A percentile compares a stretch with the other conserved stretches of the same genome.
Evolutionary conservation across 441 rosid species (phyloP).

Genomic region (Flueggea neowawraea): DNA sequence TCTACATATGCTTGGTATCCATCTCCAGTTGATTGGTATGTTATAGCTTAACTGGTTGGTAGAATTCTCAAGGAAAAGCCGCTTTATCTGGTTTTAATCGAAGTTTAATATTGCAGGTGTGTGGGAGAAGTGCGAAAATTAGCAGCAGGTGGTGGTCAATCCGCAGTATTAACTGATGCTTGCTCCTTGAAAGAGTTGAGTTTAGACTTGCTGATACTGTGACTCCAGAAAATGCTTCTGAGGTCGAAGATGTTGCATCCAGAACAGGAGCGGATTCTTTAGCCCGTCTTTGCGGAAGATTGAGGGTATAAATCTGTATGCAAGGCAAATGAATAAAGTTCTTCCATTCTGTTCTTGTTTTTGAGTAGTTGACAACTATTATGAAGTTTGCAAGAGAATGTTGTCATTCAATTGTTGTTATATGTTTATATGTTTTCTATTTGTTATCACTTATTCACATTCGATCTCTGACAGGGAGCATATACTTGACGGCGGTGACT

Average conservation of each 20-base stretch:
- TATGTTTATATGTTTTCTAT: background rate
- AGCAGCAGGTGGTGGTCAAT: conserved; percentile 98
- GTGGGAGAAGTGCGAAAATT: conserved; percentile 89
- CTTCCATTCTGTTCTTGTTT: background rate
- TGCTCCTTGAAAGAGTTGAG: conserved; percentile 92
- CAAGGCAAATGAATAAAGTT: background rate
- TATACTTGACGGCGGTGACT: conserved; percentile 36
- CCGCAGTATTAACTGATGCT: conserved; percentile 92
- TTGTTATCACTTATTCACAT: background rate
- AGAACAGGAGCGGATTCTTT: conserved; percentile 87
- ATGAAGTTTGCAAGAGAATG: background rate
- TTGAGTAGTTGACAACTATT: background rate
- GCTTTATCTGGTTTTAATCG: conserved; percentile 8
- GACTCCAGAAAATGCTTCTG: conserved; percentile 62
- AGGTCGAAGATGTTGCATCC: conserved; percentile 76
- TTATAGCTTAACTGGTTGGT: conserved; percentile 8
- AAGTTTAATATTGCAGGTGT: conserved; percentile 47
- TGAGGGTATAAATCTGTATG: conserved; percentile 42
- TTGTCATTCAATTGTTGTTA: background rate
- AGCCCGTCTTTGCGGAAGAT: conserved; percentile 88
- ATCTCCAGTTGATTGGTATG: conserved; percentile 95
- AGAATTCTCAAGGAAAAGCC: background rate
- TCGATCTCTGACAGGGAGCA: conserved; percentile 58
- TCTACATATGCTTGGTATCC: conserved; percentile 94
- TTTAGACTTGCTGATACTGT: conserved; percentile 81